These are phyloP conservation scores for Panicum miliaceum DNA, from an alignment of 176 grass and related monocot genomes.

Conservation along the genomic window DNA sequence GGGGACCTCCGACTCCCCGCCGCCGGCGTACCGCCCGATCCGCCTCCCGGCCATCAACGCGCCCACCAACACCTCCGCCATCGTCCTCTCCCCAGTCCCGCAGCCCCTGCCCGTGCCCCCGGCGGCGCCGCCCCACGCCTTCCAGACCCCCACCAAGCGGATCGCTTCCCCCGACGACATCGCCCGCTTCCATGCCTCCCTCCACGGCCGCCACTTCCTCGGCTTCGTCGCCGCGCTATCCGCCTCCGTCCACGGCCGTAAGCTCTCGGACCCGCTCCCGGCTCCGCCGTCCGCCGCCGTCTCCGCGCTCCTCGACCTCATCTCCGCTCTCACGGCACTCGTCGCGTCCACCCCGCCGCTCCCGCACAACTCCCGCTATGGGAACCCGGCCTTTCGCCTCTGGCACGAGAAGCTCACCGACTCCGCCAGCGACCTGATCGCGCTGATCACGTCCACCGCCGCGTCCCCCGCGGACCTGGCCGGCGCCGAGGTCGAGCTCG, in stretches of 20 bases:
- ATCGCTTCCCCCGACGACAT: conserved; percentile 71
- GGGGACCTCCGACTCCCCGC: conserved; percentile 58
- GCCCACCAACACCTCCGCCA: conserved; percentile 74
- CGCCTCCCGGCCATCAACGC: conserved; percentile 82
- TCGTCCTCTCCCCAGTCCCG: conserved; percentile 78
- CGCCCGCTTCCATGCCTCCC: conserved; percentile 63
- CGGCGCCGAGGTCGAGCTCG: conserved; percentile 63
- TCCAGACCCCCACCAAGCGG: conserved; percentile 62
- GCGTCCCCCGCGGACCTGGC: conserved; percentile 43
- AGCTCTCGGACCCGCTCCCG: conserved; percentile 74
- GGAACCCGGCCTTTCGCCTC: conserved; percentile 83
- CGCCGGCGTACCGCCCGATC: conserved; percentile 97
- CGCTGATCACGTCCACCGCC: conserved; percentile 48
- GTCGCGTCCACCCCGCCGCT: conserved; percentile 67
- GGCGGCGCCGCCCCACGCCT: conserved; percentile 55
- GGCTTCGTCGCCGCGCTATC: conserved; percentile 84
- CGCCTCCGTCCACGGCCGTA: conserved; percentile 68
- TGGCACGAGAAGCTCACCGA: conserved; percentile 76
- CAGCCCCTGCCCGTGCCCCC: conserved; percentile 63
- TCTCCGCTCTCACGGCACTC: conserved; percentile 59
- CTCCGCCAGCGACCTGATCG: conserved; percentile 51
- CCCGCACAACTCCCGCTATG: conserved; percentile 76
- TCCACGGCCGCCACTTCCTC: conserved; percentile 75
- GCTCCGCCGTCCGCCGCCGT: conserved; percentile 56
- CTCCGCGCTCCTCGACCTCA: conserved; percentile 56